Evolutionary conservation across 2,329 filamentous ascomycete species (phyloP).

Genomic region (Trichoderma koningii): DNA sequence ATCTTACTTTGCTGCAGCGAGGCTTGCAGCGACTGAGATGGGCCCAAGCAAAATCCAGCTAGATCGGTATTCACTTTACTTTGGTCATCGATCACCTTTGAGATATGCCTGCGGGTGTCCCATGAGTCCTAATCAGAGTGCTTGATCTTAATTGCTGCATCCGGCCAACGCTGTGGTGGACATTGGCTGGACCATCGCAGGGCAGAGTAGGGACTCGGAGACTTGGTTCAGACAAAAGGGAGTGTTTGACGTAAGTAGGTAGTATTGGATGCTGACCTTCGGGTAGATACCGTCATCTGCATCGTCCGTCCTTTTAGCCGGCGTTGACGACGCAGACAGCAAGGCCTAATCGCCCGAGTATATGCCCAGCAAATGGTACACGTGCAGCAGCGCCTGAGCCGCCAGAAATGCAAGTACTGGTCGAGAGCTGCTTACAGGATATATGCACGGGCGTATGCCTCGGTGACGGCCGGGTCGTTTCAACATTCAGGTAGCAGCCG

Average conservation of each 20-base stretch:
- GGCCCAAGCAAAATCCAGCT: conserved; percentile 18
- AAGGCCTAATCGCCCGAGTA: conserved; percentile 20
- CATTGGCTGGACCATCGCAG: conserved; percentile 19
- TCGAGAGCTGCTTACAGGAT: neutral
- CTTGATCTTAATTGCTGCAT: conserved; percentile 21
- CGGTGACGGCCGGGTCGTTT: conserved; percentile 13
- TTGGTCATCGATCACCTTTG: conserved; percentile 21
- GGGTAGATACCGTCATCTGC: conserved; percentile 21
- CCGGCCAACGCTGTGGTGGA: conserved; percentile 18
- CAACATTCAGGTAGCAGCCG: neutral
- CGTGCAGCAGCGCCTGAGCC: neutral
- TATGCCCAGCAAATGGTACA: conserved; percentile 10
- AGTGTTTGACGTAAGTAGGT: conserved; percentile 1
- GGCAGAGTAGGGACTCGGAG: conserved; percentile 8
- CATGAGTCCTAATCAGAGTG: conserved; percentile 16
- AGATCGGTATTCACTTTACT: conserved; percentile 20
- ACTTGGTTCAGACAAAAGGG: conserved; percentile 10
- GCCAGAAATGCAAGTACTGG: neutral
- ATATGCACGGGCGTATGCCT: neutral
- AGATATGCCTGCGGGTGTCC: conserved; percentile 25
- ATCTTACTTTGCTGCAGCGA: neutral
- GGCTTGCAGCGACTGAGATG: conserved; percentile 22
- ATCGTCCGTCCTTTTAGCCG: neutral
- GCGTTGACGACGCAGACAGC: conserved; percentile 9
- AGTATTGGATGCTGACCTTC: neutral